Percentiles rank a stretch among this genome's conserved stretches.
Conservation (phyloP, 768 basidiomycete genomes). For the Kondoa subrosea region DNA sequence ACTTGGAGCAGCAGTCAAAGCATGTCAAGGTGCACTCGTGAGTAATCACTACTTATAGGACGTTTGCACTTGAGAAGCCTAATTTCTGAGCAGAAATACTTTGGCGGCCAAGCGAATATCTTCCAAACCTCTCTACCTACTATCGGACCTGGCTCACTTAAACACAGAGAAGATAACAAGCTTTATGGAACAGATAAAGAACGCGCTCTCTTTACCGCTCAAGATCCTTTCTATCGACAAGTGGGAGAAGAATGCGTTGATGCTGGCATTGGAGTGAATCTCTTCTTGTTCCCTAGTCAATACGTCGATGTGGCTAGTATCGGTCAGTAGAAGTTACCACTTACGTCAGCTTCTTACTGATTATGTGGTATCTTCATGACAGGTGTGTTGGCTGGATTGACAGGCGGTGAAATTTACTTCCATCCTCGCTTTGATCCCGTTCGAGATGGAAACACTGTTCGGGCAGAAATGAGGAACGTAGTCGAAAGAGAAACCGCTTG, state of each 20-base stretch:
- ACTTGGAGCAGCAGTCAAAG: constrained; percentile 59
- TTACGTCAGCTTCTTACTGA: not conserved
- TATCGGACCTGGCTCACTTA: constrained; percentile 29
- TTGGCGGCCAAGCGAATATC: constrained; percentile 30
- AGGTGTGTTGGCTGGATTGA: constrained; percentile 43
- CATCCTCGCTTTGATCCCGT: constrained; percentile 68
- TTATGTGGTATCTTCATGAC: not conserved
- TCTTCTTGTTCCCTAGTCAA: constrained; percentile 65
- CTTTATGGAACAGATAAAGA: constrained; percentile 77
- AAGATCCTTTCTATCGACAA: constrained; percentile 60
- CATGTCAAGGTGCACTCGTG: constrained; percentile 55
- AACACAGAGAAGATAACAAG: constrained; percentile 41
- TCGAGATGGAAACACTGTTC: constrained; percentile 48
- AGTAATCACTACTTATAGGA: constrained; percentile 27
- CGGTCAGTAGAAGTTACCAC: constrained; percentile 38
- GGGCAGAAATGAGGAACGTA: constrained; percentile 59
- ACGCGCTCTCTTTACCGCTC: constrained; percentile 55
- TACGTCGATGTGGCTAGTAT: constrained; percentile 77
- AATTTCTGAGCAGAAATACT: constrained; percentile 14
- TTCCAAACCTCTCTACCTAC: constrained; percentile 30
- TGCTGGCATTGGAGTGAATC: constrained; percentile 72
- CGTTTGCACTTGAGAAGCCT: constrained; percentile 38
- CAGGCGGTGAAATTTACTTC: constrained; percentile 81
- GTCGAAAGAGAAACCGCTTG: constrained; percentile 56
- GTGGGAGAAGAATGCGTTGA: constrained; percentile 77